Evolutionary conservation across 2,329 filamentous ascomycete species (phyloP), one percentile per base, ranked within the genome.

Genomic region (Alternaria longipes): DNA sequence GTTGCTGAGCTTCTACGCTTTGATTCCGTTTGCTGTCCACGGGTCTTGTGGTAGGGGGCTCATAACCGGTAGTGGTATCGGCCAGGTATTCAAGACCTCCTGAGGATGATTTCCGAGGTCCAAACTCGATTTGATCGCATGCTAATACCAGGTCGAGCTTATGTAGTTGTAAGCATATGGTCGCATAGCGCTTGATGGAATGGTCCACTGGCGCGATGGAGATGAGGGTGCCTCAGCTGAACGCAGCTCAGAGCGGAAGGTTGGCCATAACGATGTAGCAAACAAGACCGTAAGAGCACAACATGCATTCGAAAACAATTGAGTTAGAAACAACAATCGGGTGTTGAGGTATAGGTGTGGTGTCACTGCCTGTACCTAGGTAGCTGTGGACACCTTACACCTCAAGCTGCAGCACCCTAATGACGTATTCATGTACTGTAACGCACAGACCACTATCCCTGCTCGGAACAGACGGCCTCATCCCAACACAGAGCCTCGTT

Each of bases 391-490:
- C 46, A 50, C 32, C 46, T 50, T 38, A 38, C 46, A 50, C 46
- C 20, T 36, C 16, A 22, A 36, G 32, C 30, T 50, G 20, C 30
- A 50, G 32, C 20, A 36, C 32, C 46, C 20, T 50, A 8, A 38
- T 50, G 46, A 50, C 46, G 46, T 50, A 50, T 50, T 26, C 32
- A n/a, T 36, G 32, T 38, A 16, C 46, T 1, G 4, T 12, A 5
- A 18, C 16, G 56, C 56, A 59, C 56, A 24, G 56, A 59, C 56
- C 56, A 50, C 46, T n/a, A 28, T 2, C 24, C 49, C 20, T 38
- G 28, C 42, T 52, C 18, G 42, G 46, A 50, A 24, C 30, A 50
- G 32, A 49, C 46, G 30, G 46, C 32, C 22, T 8, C 46, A 50
- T 42, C 46, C 46, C 46, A 36, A 50, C 46, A 26, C 1, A 26